Evolutionary conservation across 495 filamentous ascomycete genomes (phyloP), one percentile per base, ranked within the genome.

Genomic region (Durotheca rogersii): DNA sequence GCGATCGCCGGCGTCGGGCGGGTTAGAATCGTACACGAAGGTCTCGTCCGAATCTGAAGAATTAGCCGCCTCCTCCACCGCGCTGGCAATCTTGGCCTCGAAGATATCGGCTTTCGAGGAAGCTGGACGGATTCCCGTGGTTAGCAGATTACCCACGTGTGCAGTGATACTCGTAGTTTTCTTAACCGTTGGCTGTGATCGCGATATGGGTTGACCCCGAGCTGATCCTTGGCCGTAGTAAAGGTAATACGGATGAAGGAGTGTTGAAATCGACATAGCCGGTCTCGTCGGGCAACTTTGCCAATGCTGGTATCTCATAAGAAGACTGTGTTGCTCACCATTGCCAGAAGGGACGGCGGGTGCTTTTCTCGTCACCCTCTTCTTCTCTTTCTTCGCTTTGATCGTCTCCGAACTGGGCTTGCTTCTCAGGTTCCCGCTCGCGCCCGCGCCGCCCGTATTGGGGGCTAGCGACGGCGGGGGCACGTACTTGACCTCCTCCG

Each of bases 61-160:
- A 67, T 96, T 87, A 30, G 88, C 89, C n/a, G n/a, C n/a, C 58
- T 84, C 81, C 67, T 96, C 90, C 34, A 97, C 89, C 3, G 92
- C 91, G 65, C 84, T 96, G 27, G 93, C 94, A 27, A 98, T 87
- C 71, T 93, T 95, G 43, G 88, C 88, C 71, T 96, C 93, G 67
- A 98, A 98, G 36, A 98, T 89, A 69, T 98, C 93, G 55, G 94
- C 91, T 75, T 96, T 97, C 55, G 90, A 95, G 17, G 94, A 95
- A 35, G 87, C 89, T 82, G 67, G 49, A 63, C 69, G 69, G 51
- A 60, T 63, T 64, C 50, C 53, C 34, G 64, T 65, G 44, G 75
- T 84, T 74, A 84, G 78, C 66, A 78, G 54, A 52, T 46, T 68
- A 68, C 68, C 71, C 66, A 81, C 58, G 4, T 58, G 64, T 41